Evolutionary conservation across 495 filamentous ascomycete species (phyloP).

Genomic region (Melanomma pulvis-pyrius): DNA sequence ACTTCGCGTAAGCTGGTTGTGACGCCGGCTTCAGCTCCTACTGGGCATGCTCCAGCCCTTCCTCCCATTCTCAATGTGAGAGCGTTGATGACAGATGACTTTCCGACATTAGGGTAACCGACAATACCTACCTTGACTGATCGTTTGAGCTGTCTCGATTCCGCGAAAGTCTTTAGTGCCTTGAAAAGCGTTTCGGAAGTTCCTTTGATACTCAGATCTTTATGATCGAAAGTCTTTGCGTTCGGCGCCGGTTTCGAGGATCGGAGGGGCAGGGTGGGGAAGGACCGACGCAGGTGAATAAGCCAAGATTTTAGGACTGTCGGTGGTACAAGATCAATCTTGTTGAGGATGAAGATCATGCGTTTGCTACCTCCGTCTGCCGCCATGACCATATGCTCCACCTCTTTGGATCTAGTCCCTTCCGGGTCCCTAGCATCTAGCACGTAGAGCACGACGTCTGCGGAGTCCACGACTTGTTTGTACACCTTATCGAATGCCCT

Average conservation of each 20-base stretch:
- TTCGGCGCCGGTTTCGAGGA: slow-evolving; percentile 82
- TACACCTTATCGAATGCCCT: slow-evolving; percentile 93
- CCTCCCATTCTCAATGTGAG: slow-evolving; percentile 79
- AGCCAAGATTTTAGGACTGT: slow-evolving; percentile 72
- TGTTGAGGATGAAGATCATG: slow-evolving; percentile 92
- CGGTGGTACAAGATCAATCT: slow-evolving; percentile 89
- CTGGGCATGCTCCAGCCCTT: slow-evolving; percentile 71
- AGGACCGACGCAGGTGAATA: slow-evolving; percentile 80
- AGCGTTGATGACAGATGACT: slow-evolving; percentile 95
- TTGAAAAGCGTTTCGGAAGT: slow-evolving; percentile 87
- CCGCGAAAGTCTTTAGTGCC: slow-evolving; percentile 88
- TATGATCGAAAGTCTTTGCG: slow-evolving; percentile 90
- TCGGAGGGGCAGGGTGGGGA: slow-evolving; percentile 89
- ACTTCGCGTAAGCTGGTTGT: slow-evolving; percentile 86
- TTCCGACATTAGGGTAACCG: slow-evolving; percentile 96
- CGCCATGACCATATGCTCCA: slow-evolving; percentile 83
- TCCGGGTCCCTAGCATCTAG: slow-evolving; percentile 92
- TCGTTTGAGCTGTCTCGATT: slow-evolving; percentile 80
- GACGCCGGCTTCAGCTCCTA: slow-evolving; percentile 89
- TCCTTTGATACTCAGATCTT: slow-evolving; percentile 80
- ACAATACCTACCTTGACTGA: slow-evolving; percentile 91
- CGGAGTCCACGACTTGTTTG: slow-evolving; percentile 85
- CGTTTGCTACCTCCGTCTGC: slow-evolving; percentile 81
- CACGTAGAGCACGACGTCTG: slow-evolving; percentile 92
- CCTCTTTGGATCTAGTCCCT: slow-evolving; percentile 84